Percentiles rank a stretch among this genome's conserved stretches.
Conservation (phyloP, 805 yeast genomes). For the Torulaspora maleeae region DNA sequence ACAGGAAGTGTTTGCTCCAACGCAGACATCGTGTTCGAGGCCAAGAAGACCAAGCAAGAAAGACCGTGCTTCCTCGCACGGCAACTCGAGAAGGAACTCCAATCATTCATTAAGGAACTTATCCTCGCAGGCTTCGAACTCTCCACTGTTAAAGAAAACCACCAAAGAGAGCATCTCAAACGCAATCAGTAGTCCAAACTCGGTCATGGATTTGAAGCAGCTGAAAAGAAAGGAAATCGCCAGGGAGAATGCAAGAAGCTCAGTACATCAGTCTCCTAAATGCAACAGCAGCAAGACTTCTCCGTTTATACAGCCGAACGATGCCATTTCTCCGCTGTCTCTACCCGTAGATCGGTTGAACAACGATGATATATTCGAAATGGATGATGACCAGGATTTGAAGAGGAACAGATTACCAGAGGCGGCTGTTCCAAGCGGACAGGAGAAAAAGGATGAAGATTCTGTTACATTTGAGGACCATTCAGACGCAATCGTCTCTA, state of each 20-base stretch:
- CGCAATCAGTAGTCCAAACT: slow-evolving; percentile 28
- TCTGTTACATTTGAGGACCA: slow-evolving; percentile 25
- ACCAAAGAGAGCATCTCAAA: slow-evolving; percentile 27
- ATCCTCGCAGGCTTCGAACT: slow-evolving; percentile 12
- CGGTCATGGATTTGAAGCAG: slow-evolving; percentile 33
- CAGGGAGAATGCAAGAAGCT: slow-evolving; percentile 17
- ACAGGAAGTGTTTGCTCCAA: slow-evolving; percentile 58
- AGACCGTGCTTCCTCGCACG: slow-evolving; percentile 16
- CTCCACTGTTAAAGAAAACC: slow-evolving; percentile 24
- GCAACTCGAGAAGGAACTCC: slow-evolving; percentile 24
- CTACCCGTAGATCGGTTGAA: slow-evolving; percentile 9
- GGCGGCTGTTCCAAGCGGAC: neutral
- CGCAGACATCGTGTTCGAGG: slow-evolving; percentile 8
- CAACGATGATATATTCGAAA: slow-evolving; percentile 16
- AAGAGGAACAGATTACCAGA: slow-evolving; percentile 1
- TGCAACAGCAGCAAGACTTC: slow-evolving; percentile 3
- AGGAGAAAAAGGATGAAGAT: slow-evolving; percentile 15
- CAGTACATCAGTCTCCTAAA: slow-evolving; percentile 6
- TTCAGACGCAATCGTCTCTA: slow-evolving; percentile 34
- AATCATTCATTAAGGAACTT: slow-evolving; percentile 20
- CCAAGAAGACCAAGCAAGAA: slow-evolving; percentile 12
- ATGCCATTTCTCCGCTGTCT: slow-evolving; percentile 13
- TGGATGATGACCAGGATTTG: slow-evolving; percentile 15
- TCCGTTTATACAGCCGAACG: slow-evolving; percentile 5
- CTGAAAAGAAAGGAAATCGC: slow-evolving; percentile 28